phyloP scores from a whole-genome alignment of 2,329 filamentous ascomycete species.

The Pseudogymnoascus pannorum region DNA sequence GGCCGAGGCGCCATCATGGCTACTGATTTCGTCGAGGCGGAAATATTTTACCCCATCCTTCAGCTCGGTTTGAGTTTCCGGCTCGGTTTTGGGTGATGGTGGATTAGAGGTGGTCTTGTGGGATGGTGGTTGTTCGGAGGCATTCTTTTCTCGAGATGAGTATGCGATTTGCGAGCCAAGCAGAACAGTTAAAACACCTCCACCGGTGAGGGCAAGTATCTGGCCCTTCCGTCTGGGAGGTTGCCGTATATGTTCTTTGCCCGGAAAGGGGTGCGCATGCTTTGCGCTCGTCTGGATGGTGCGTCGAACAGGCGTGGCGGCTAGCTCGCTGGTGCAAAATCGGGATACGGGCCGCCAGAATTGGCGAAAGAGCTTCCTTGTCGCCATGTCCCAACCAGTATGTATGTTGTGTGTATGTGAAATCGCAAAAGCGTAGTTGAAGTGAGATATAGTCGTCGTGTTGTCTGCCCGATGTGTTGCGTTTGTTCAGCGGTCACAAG shows the following conservation, averaged over 20 bases:
- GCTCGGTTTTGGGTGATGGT: not conserved
- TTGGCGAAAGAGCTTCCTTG: not conserved
- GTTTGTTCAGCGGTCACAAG: constrained; percentile 4
- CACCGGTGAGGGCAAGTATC: not conserved
- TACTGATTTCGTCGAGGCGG: constrained; percentile 43
- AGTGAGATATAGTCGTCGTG: not conserved
- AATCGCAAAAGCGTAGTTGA: not conserved
- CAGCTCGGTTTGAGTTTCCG: not conserved
- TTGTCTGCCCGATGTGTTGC: not conserved
- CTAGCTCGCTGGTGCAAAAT: not conserved
- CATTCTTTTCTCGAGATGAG: not conserved
- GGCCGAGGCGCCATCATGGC: constrained; percentile 45
- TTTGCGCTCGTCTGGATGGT: not conserved
- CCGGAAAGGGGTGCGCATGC: not conserved
- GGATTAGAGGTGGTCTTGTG: not conserved
- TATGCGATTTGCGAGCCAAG: not conserved
- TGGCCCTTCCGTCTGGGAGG: not conserved
- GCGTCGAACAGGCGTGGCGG: not conserved
- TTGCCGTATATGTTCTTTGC: not conserved
- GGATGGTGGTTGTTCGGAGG: not conserved
- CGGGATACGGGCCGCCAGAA: not conserved
- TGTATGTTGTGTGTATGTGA: not conserved
- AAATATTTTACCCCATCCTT: not conserved
- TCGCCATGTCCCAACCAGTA: not conserved
- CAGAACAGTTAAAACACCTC: not conserved